A percentile compares a stretch with the other conserved stretches of the same genome.
Conservation (phyloP, 306 rosid genomes). For the Pyrus betulifolia region DNA sequence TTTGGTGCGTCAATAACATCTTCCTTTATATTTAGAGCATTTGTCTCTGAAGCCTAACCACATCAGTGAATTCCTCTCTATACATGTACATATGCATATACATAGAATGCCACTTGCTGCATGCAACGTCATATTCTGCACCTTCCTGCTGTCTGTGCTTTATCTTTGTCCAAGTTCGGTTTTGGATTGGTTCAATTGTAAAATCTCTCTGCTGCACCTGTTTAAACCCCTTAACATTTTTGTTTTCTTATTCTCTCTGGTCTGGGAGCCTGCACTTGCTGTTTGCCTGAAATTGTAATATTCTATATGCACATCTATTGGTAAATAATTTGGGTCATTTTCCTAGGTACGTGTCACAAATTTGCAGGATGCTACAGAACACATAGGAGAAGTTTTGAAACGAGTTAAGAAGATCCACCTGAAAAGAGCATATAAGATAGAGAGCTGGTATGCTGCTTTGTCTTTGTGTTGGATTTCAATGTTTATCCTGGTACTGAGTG, state of each 20-base stretch:
- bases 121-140: neutral
- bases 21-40: neutral
- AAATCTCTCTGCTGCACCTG: neutral
- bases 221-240: neutral
- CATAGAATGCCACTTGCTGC: neutral
- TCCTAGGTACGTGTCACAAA: conserved; percentile 91
- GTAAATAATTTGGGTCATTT: neutral
- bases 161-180: neutral
- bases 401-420: conserved; percentile 87
- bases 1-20: neutral
- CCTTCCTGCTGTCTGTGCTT: neutral
- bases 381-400: conserved; percentile 87
- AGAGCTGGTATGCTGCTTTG: conserved; percentile 46
- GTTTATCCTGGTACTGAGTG: neutral
- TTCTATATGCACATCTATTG: neutral
- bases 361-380: conserved; percentile 87
- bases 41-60: neutral
- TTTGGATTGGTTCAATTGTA: neutral
- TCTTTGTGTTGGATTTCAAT: conserved; percentile 7
- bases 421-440: conserved; percentile 81
- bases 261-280: neutral
- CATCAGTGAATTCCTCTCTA: neutral
- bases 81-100: neutral
- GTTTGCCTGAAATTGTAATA: neutral
- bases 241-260: neutral